A percentile compares a stretch with the other conserved stretches of the same genome.
These are phyloP conservation scores for Penicillium pulvis DNA, from an alignment of 495 filamentous ascomycete species.

Conservation along the genomic window DNA sequence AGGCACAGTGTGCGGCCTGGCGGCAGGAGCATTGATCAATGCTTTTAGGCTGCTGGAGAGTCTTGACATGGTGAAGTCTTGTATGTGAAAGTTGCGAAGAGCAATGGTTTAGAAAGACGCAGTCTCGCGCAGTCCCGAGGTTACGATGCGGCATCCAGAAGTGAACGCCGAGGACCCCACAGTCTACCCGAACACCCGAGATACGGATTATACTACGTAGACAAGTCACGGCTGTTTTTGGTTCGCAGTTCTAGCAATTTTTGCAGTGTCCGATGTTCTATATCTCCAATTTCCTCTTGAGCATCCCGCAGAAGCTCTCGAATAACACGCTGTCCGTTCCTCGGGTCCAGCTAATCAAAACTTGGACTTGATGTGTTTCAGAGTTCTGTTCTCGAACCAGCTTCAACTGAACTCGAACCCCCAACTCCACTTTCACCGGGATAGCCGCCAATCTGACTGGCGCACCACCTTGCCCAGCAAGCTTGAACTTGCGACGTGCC, in stretches of 20 bases:
- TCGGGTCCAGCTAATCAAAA: constrained; percentile 71
- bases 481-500: constrained; percentile 57
- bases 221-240: no score
- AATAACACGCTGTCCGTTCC: constrained; percentile 76
- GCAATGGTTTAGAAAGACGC: background rate
- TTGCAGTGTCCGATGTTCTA: background rate
- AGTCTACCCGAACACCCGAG: background rate
- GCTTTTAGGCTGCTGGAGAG: constrained; percentile 67
- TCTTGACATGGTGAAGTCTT: constrained; percentile 58
- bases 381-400: constrained; percentile 26
- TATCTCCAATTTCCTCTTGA: constrained; percentile 56
- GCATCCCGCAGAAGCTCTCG: constrained; percentile 85
- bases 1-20: constrained; percentile 65
- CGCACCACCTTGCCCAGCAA: constrained; percentile 20
- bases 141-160: constrained; percentile 9
- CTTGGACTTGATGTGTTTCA: constrained; percentile 28
- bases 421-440: constrained; percentile 37
- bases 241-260: background rate
- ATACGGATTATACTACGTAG: background rate
- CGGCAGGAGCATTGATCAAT: constrained; percentile 67
- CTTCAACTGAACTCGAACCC: constrained; percentile 48
- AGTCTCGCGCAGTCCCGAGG: constrained; percentile 6
- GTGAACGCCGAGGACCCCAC: constrained; percentile 1
- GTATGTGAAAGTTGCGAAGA: background rate
- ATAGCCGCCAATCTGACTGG: constrained; percentile 29